phyloP scores from a whole-genome alignment of 768 basidiomycete genomes.

The Leccinum aurantiacum region DNA sequence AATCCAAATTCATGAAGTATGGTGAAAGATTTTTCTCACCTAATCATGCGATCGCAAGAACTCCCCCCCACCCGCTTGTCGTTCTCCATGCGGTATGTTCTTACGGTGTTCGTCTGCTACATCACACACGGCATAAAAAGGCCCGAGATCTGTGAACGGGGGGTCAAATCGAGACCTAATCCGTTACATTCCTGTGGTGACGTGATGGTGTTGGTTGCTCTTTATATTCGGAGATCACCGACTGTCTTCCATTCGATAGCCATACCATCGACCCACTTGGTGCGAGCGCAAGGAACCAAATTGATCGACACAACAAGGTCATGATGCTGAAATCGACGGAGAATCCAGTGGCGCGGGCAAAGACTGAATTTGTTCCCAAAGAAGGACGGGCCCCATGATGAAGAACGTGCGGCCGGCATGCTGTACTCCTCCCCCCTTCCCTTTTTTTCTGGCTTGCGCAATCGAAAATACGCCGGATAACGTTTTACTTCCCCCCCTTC shows the following conservation, averaged over 20 bases:
- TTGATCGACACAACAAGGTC: not conserved
- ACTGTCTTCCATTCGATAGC: slow-evolving; percentile 8
- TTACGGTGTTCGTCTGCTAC: not conserved
- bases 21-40: not conserved
- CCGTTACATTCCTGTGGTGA: not conserved
- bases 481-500: not conserved
- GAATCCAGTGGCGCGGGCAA: slow-evolving; percentile 2
- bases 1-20: not conserved
- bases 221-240: not conserved
- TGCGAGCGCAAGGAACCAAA: not conserved
- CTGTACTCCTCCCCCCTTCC: not conserved
- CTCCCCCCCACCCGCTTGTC: not conserved
- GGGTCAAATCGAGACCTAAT: not conserved
- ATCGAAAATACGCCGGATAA: not conserved
- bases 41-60: slow-evolving; percentile 5
- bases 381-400: not conserved
- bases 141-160: slow-evolving; percentile 5
- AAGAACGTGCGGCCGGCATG: not conserved
- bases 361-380: not conserved
- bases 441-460: not conserved
- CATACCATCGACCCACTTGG: not conserved
- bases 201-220: not conserved
- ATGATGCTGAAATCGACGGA: slow-evolving; percentile 1
- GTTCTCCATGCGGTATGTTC: slow-evolving; percentile 7
- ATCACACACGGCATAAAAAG: not conserved